These are phyloP conservation scores for Fremontodendron californicum DNA, from an alignment of 345 rosid species.

Conservation along the genomic window DNA sequence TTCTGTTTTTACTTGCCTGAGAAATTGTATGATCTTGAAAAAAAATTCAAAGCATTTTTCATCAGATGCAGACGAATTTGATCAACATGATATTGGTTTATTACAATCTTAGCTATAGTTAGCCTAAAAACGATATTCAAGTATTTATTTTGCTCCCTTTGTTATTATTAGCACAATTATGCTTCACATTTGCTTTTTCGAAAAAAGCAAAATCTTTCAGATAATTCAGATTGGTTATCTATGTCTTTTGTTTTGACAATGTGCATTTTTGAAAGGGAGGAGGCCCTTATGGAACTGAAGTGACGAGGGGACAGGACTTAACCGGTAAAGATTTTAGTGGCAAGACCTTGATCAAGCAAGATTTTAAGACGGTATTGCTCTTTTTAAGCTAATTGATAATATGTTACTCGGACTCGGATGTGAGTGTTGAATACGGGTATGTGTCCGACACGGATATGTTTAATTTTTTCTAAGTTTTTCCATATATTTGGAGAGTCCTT, in stretches of 20 bases:
- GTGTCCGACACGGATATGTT: too few species aligned
- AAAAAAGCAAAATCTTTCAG: not conserved
- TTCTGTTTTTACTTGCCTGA: not conserved
- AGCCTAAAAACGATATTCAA: not conserved
- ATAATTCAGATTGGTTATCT: not conserved
- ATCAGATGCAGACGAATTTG: not conserved
- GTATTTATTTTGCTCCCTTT: not conserved
- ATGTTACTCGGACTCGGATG: too few species aligned
- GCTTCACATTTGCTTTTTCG: not conserved
- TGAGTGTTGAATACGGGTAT: too few species aligned
- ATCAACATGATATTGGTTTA: not conserved
- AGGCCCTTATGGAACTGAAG: constrained; percentile 87
- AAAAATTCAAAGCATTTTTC: not conserved
- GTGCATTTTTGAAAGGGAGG: constrained; percentile 58
- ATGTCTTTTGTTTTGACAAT: constrained; percentile 7
- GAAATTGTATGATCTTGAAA: not conserved
- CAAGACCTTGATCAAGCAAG: constrained; percentile 74
- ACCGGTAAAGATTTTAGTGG: constrained; percentile 84
- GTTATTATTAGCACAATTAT: not conserved
- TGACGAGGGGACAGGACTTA: constrained; percentile 93
- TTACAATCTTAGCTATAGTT: too few species aligned
- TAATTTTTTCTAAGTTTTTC: too few species aligned
- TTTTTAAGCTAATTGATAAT: not conserved
- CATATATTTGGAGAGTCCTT: too few species aligned
- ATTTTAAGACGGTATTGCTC: constrained; percentile 75